Conservation (phyloP, 202 grass and related monocot genomes). For the Setaria viridis region DNA sequence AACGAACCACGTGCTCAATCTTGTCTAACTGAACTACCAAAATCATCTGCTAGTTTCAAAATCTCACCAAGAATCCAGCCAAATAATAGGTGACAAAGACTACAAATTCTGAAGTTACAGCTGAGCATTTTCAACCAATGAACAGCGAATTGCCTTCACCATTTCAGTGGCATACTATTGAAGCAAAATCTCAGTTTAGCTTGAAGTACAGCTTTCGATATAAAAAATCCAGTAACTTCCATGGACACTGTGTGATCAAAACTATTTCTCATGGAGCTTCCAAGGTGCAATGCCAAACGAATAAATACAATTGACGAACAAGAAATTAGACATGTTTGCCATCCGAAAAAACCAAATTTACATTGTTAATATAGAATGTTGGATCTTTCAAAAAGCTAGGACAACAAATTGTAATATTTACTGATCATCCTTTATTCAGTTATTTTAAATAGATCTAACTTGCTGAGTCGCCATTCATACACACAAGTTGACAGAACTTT, state of each 20-base stretch:
- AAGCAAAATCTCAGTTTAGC: background rate
- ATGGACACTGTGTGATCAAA: background rate
- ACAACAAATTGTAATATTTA: background rate
- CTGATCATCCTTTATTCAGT: background rate
- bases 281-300: background rate
- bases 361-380: background rate
- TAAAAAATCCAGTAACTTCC: background rate
- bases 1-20: background rate
- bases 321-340: background rate
- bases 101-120: background rate
- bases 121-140: background rate
- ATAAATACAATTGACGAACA: conserved; percentile 17
- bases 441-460: background rate
- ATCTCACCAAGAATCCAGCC: background rate
- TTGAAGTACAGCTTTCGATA: background rate
- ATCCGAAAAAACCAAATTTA: background rate
- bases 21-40: background rate
- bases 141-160: too few relatives aligned
- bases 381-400: background rate
- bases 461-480: background rate
- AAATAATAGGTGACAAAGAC: background rate
- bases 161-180: background rate
- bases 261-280: background rate
- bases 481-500: background rate
- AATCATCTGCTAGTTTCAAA: too few relatives aligned